Conservation (phyloP, 1,284 basidiomycete genomes). For the Tilletia setariae region DNA sequence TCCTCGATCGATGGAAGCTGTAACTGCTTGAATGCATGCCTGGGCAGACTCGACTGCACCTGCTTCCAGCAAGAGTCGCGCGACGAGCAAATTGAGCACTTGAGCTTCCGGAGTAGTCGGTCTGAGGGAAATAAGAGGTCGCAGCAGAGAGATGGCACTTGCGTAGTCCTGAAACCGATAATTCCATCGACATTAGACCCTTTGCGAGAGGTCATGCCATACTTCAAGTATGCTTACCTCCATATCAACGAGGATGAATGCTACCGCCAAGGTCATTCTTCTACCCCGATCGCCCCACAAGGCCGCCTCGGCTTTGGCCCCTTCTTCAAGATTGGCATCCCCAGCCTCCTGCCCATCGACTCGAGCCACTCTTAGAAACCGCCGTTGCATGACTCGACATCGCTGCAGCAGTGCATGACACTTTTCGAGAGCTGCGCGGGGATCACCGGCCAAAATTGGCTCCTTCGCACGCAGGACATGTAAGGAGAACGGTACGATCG, state of each 20-base stretch:
- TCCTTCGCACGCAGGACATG: conserved; percentile 25
- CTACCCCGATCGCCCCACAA: conserved; percentile 24
- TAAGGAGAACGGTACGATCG: conserved; percentile 25
- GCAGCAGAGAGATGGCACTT: conserved; percentile 19
- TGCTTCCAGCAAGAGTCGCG: conserved; percentile 15
- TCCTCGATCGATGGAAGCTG: neutral
- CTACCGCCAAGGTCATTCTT: conserved; percentile 24
- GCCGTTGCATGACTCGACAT: conserved; percentile 18
- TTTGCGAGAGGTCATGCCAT: conserved; percentile 16
- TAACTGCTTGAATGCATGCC: conserved; percentile 4
- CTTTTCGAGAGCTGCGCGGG: conserved; percentile 15
- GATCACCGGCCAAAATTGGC: conserved; percentile 13
- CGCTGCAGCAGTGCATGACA: conserved; percentile 17
- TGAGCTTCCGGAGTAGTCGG: neutral
- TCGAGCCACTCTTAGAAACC: conserved; percentile 1
- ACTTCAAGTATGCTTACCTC: conserved; percentile 20
- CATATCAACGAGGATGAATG: conserved; percentile 23
- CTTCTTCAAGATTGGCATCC: neutral
- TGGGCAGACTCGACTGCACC: conserved; percentile 9
- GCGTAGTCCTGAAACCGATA: neutral
- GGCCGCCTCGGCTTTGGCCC: neutral
- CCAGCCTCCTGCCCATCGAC: conserved; percentile 7
- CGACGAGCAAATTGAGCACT: conserved; percentile 13
- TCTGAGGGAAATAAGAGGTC: conserved; percentile 10
- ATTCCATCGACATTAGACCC: neutral